These are phyloP conservation scores for Lolium perenne DNA, from an alignment of 176 grass and related monocot genomes.

Conservation along the genomic window DNA sequence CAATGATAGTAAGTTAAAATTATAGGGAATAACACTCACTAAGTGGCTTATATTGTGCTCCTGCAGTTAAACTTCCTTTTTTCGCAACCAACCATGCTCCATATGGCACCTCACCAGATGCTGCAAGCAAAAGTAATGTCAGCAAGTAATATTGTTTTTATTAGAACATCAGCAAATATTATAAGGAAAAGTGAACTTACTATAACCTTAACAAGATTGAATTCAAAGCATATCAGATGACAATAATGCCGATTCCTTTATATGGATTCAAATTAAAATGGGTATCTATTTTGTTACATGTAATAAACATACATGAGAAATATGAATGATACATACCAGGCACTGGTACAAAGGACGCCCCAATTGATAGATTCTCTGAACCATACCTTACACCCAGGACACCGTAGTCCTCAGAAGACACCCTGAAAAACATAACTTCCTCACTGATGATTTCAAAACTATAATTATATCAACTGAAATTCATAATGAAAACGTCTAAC, in stretches of 20 bases:
- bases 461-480: constrained; percentile 39
- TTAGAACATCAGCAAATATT: not conserved
- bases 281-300: constrained; percentile 28
- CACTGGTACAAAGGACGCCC: constrained; percentile 84
- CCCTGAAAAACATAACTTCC: constrained; percentile 54
- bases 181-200: constrained; percentile 20
- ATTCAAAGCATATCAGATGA: constrained; percentile 18
- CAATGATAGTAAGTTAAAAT: constrained; percentile 10
- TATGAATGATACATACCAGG: constrained; percentile 53
- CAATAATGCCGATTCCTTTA: constrained; percentile 6
- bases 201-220: not conserved
- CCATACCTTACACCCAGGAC: constrained; percentile 86
- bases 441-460: constrained; percentile 11
- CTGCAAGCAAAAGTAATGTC: constrained; percentile 52
- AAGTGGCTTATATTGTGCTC: constrained; percentile 72
- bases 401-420: constrained; percentile 76
- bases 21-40: constrained; percentile 56
- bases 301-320: constrained; percentile 40
- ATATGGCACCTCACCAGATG: constrained; percentile 56
- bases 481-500: not conserved
- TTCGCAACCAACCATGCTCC: constrained; percentile 82
- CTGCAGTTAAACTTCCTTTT: constrained; percentile 69
- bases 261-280: constrained; percentile 29
- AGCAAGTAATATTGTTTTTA: constrained; percentile 10
- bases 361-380: constrained; percentile 86